These are phyloP conservation scores for Gossypium schwendimanii DNA, from an alignment of 441 rosid genomes.

Conservation along the genomic window DNA sequence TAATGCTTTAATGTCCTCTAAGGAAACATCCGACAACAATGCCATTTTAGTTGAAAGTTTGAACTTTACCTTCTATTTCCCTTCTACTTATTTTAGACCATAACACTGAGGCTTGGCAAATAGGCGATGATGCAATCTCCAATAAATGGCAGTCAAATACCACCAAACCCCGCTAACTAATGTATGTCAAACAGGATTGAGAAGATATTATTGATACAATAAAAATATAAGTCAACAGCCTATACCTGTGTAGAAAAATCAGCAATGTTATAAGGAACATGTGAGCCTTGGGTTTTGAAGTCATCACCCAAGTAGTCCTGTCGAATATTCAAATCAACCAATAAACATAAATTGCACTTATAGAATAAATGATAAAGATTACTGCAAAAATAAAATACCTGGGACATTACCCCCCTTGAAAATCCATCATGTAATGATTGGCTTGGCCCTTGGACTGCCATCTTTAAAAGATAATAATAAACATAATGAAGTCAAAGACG, in stretches of 20 bases:
- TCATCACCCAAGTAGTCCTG: conserved; percentile 95
- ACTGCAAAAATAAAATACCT: conserved; percentile 38
- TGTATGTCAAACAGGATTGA: background rate
- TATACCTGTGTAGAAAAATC: conserved; percentile 91
- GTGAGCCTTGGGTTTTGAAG: conserved; percentile 97
- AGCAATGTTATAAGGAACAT: conserved; percentile 75
- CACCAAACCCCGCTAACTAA: background rate
- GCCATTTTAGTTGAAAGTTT: background rate
- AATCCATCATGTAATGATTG: conserved; percentile 92
- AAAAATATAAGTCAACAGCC: conserved; percentile 8
- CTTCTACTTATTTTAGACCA: background rate
- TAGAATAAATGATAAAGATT: background rate
- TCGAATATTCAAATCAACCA: conserved; percentile 1
- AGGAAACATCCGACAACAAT: background rate
- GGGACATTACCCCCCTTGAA: conserved; percentile 94
- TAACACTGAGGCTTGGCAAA: background rate
- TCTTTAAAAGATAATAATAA: conserved; percentile 27
- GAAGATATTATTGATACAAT: background rate
- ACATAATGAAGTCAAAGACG: conserved; percentile 3
- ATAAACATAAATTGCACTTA: background rate
- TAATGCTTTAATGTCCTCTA: background rate
- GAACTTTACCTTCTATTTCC: background rate
- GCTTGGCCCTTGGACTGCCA: conserved; percentile 72
- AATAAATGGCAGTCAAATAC: background rate
- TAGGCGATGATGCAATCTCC: background rate